Base-by-base conservation (phyloP, 495 filamentous ascomycete genomes). In the Neurospora intermedia region DNA sequence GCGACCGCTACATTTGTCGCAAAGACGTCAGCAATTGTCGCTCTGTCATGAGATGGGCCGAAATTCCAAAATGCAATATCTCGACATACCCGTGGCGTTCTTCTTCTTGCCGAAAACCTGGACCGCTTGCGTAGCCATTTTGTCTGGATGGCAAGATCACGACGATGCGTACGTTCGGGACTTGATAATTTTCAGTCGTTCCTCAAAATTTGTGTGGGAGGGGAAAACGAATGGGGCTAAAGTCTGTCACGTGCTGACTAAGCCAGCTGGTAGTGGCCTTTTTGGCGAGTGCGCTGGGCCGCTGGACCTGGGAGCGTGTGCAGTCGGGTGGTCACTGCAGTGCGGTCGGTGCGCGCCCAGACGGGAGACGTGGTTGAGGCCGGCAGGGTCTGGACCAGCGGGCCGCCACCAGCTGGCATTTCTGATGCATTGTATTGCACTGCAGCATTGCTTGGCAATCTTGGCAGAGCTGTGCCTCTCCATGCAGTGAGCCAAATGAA, bases 41-140 rank as follows among this genome's bases (percentile, higher is more conserved):
- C 6, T 38, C 38, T 72, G 27, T 31, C 27, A 31, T 31, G 20
- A 54, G 70, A 69, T 71, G 62, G 27, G 69, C n/a, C 39, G 45
- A 39, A 73, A 35, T 39, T 48, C 69, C 42, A 71, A 69, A 43
- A n/a, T 43, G 69, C 38, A 76, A 69, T 69, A 73, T 70, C 74
- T 66, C 27, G 54, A 66, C 54, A 73, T 77, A 82, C 80, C 80
- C 70, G 80, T 82, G 78, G 80, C 80, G 76, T 82, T 82, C 80
- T 82, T 82, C 80, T 82, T 82, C 80, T 82, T 82, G 77, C 80
- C 80, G 70, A 82, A 82, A 73, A 80, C 78, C 71, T 82, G 80
- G 72, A 82, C 80, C 75, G 79, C 79, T 74, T 82, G 78, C 74
- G 73, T 70, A 74, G 80, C 78, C 80, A 82, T 82, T 74, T 80